These are phyloP conservation scores for Wilcoxina mikolae DNA, from an alignment of 495 filamentous ascomycete genomes.

Conservation along the genomic window DNA sequence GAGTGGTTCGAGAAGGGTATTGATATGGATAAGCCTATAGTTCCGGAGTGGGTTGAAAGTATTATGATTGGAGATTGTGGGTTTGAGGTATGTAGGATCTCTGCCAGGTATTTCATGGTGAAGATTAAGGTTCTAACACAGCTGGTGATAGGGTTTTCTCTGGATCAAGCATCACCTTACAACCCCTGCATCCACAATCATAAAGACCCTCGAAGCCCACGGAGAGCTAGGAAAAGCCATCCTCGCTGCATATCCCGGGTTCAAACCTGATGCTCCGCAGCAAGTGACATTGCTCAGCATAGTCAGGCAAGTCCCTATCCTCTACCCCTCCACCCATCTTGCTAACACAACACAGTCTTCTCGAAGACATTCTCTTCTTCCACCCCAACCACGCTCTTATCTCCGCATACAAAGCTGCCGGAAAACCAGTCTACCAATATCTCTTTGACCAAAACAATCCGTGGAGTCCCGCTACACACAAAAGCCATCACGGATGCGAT, in stretches of 20 bases:
- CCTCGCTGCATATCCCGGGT: neutral
- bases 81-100: neutral
- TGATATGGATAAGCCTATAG: neutral
- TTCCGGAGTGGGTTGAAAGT: neutral
- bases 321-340: no score
- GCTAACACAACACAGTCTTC: neutral
- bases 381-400: neutral
- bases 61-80: conserved; percentile 3
- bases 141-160: conserved; percentile 2
- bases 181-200: neutral
- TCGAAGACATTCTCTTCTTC: neutral
- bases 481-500: neutral
- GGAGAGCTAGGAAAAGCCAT: neutral
- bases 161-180: neutral
- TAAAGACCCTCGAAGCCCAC: neutral
- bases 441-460: neutral
- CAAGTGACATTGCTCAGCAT: no score
- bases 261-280: neutral
- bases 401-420: neutral
- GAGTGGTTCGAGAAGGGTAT: neutral
- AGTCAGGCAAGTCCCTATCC: neutral
- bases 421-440: neutral
- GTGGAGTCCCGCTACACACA: neutral
- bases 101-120: neutral
- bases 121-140: neutral